Base-by-base conservation (phyloP, 208 protist genomes). In the Herpetomonas samuelpessoai region DNA sequence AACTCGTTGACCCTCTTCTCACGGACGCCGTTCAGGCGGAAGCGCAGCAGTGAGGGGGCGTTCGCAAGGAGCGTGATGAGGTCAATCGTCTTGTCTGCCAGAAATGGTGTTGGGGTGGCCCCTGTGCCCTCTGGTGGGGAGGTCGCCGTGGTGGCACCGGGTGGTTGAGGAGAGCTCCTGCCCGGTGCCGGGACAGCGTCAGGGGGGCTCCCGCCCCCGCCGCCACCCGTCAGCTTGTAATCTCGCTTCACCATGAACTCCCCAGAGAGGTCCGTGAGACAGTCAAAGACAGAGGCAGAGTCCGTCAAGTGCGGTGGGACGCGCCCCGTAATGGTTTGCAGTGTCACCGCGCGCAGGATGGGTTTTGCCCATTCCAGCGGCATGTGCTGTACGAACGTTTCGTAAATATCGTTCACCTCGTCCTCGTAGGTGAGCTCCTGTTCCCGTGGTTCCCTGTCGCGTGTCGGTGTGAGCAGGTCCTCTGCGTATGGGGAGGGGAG, bases 281-380 rank as follows among this genome's bases (percentile, higher is more conserved):
- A 31, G 47, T 86, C 72, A 29, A 83, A 76, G 56, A 83, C 31
- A 22, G 62, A 45, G 14, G 54, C 44, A 3, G 66, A 50, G 16
- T 67, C 74, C 26, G 88, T 61, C 1, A 85, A 44, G n/a, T 67
- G 78, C n/a, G 55, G 44, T 18, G 81, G 80, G 3, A 88, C 35
- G n/a, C 70, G 57, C 60, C 72, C 66, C 21, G 78, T 77, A 22
- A 82, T 65, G 2, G 63, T 70, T 71, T 92, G 84, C 55, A 92
- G 70, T 19, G 79, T 71, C 12, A 84, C 39, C 0, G 84, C 84
- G 1, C 81, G 84, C 14, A 86, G 31, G 7, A 82, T 47, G 9
- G 67, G 58, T 26, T 56, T 53, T 18, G 65, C 59, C 75, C 74
- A 83, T 53, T 31, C 39, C 41, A 47, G 49, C n/a, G 76, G 84